Conservation (phyloP, 805 yeast species). For the Metschnikowia santaceciliae region DNA sequence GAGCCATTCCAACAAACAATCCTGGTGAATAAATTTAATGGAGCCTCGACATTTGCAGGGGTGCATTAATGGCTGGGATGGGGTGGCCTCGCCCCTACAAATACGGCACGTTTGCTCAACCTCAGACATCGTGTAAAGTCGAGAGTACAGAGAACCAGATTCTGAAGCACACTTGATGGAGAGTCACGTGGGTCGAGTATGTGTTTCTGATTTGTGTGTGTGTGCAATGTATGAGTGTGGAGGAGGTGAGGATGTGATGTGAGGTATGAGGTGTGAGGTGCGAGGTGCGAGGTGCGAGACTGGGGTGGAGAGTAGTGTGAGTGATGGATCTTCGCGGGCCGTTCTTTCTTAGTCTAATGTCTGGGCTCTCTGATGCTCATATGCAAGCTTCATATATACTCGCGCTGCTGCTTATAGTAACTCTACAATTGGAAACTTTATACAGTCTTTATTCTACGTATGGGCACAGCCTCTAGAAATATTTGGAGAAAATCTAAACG, state of each 20-base stretch:
- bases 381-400: not conserved
- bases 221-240: no score
- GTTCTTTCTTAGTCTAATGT: not conserved
- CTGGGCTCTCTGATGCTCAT: not conserved
- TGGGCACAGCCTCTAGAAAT: not conserved
- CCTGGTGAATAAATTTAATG: conserved; percentile 89
- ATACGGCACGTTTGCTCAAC: conserved; percentile 75
- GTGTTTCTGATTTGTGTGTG: not conserved
- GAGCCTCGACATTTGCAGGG: conserved; percentile 96
- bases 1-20: conserved; percentile 86
- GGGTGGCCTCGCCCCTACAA: conserved; percentile 87
- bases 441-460: not conserved
- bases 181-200: no score
- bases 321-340: not conserved
- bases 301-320: not conserved
- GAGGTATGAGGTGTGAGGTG: not conserved
- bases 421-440: not conserved
- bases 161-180: no score
- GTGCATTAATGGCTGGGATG: conserved; percentile 72
- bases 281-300: not conserved
- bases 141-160: not conserved
- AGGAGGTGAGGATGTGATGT: not conserved
- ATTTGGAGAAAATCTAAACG: not conserved
- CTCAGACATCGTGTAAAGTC: conserved; percentile 8
- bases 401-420: not conserved